Percentiles rank a stretch among this genome's conserved stretches.
Conservation (phyloP, 768 basidiomycete species). For the Lactarius hengduanensis region DNA sequence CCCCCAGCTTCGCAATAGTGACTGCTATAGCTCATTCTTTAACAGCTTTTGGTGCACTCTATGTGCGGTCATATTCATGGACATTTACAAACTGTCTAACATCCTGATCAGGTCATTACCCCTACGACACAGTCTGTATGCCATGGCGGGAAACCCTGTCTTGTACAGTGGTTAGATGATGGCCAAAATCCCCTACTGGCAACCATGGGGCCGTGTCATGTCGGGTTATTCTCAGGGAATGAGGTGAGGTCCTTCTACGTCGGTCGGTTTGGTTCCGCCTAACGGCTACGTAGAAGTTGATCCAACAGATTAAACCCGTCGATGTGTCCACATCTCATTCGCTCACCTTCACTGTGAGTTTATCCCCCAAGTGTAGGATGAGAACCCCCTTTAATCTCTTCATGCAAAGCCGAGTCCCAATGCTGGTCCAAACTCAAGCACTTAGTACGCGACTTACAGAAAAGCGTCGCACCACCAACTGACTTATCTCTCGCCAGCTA, state of each 20-base stretch:
- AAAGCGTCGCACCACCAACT: not conserved
- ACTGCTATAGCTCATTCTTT: slow-evolving; percentile 4
- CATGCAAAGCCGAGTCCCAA: slow-evolving; percentile 48
- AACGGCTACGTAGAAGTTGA: slow-evolving; percentile 44
- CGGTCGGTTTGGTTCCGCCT: slow-evolving; percentile 9
- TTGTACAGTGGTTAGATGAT: slow-evolving; percentile 63
- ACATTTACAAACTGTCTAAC: not conserved
- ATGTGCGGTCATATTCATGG: slow-evolving; percentile 4
- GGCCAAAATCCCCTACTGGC: slow-evolving; percentile 50
- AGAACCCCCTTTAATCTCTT: slow-evolving; percentile 2
- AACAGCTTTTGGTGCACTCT: slow-evolving; percentile 18
- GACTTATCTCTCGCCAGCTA: slow-evolving; percentile 45
- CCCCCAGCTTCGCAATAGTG: not conserved
- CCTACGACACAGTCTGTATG: slow-evolving; percentile 36
- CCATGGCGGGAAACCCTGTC: slow-evolving; percentile 52
- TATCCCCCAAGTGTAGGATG: not conserved
- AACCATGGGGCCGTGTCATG: slow-evolving; percentile 49
- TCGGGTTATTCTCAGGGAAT: slow-evolving; percentile 62
- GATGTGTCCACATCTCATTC: slow-evolving; percentile 50
- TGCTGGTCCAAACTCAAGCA: slow-evolving; percentile 55
- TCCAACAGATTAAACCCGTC: slow-evolving; percentile 55
- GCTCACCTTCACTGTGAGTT: slow-evolving; percentile 54
- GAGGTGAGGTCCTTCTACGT: slow-evolving; percentile 28
- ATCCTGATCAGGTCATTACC: slow-evolving; percentile 7
- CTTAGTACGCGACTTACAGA: slow-evolving; percentile 45